A percentile compares a stretch with the other conserved stretches of the same genome.
Evolutionary conservation across 768 basidiomycete genomes (phyloP).

Genomic region (Tricholoma saponaceum): DNA sequence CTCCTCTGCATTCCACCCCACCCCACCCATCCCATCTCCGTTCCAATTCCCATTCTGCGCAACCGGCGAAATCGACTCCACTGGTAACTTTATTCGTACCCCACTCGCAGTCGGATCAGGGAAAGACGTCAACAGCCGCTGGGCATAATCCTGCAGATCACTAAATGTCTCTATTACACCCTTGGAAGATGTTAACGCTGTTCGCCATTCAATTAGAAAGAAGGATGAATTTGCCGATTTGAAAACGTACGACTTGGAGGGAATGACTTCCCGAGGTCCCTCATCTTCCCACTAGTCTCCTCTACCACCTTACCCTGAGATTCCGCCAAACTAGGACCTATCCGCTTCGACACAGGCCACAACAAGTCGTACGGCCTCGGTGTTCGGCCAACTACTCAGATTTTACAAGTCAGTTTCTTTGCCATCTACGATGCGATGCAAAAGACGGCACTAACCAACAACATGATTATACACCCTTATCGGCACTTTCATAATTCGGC

Average conservation of each 20-base stretch:
- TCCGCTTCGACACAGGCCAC: constrained; percentile 61
- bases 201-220: background rate
- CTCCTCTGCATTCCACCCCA: constrained; percentile 14
- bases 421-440: background rate
- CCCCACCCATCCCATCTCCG: constrained; percentile 17
- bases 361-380: constrained; percentile 76
- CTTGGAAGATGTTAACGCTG: constrained; percentile 11
- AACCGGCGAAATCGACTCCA: constrained; percentile 20
- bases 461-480: constrained; percentile 90
- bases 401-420: constrained; percentile 4
- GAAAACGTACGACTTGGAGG: constrained; percentile 22
- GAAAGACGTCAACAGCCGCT: constrained; percentile 43
- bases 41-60: constrained; percentile 22
- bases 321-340: constrained; percentile 27
- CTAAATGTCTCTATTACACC: constrained; percentile 29
- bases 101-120: constrained; percentile 27
- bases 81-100: constrained; percentile 21
- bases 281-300: constrained; percentile 14
- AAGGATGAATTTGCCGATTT: background rate
- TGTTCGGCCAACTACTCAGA: constrained; percentile 43
- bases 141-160: constrained; percentile 52
- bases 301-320: constrained; percentile 37
- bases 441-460: constrained; percentile 40
- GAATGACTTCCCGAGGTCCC: constrained; percentile 13
- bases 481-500: constrained; percentile 86